Percentiles rank a stretch among this genome's conserved stretches.
Conservation (phyloP, 345 rosid species). For the Rhodamnia argentea region DNA sequence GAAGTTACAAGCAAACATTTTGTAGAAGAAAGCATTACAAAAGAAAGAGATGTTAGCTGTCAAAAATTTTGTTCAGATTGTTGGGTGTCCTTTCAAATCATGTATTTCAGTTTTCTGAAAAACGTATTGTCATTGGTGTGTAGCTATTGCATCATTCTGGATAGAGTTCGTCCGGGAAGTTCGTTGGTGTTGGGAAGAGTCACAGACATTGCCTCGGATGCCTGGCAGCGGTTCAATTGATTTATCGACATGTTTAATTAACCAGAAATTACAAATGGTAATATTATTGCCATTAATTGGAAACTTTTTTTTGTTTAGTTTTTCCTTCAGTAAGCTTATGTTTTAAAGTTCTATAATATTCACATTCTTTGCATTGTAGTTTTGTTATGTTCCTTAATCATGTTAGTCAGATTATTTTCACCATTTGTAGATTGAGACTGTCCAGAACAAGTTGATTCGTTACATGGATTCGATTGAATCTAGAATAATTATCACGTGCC, state of each 20-base stretch:
- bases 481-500: background rate
- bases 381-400: background rate
- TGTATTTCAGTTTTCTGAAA: conserved; percentile 1
- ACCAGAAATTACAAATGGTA: conserved; percentile 97
- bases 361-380: background rate
- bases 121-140: conserved; percentile 2
- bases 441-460: background rate
- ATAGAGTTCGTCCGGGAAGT: conserved; percentile 92
- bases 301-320: background rate
- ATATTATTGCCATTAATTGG: background rate
- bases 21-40: background rate
- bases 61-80: background rate
- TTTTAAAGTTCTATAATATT: background rate
- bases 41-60: background rate
- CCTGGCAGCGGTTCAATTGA: conserved; percentile 54
- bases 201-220: conserved; percentile 77
- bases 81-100: background rate
- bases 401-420: background rate
- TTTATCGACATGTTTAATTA: conserved; percentile 72
- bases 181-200: conserved; percentile 98
- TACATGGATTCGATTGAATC: background rate
- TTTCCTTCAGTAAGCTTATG: background rate
- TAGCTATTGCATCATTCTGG: conserved; percentile 92
- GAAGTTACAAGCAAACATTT: background rate
- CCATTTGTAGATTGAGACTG: background rate